These are phyloP conservation scores for Termitomyces sp. DNA, from an alignment of 768 basidiomycete genomes.

Conservation along the genomic window DNA sequence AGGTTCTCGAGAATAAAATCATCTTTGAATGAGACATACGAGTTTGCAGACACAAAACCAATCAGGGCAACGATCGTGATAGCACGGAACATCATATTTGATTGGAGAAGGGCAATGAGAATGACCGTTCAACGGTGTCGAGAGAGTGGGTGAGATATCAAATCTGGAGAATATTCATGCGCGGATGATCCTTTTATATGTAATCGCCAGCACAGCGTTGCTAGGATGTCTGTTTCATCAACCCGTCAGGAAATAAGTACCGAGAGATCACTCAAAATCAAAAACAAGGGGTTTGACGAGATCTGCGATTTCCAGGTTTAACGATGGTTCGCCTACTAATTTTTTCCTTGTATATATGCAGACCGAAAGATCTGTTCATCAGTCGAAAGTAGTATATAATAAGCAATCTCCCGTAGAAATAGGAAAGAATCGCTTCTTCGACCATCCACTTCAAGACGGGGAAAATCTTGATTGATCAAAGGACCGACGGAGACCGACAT, in stretches of 20 bases:
- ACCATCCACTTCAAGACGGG: too few species aligned
- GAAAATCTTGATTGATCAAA: too few species aligned
- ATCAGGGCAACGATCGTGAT: slow-evolving; percentile 22
- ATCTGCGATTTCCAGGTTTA: not conserved
- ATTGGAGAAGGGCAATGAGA: slow-evolving; percentile 10
- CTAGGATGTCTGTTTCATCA: slow-evolving; percentile 6
- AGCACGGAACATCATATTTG: slow-evolving; percentile 18
- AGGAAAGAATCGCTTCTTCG: not conserved
- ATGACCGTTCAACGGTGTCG: slow-evolving; percentile 20
- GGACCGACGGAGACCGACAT: not conserved
- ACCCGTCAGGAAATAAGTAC: not conserved
- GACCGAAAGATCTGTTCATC: not conserved
- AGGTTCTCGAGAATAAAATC: not conserved
- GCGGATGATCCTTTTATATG: slow-evolving; percentile 11
- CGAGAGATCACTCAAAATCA: not conserved
- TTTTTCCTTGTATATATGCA: not conserved
- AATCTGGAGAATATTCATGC: slow-evolving; percentile 18
- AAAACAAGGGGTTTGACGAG: not conserved
- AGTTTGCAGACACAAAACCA: slow-evolving; percentile 23
- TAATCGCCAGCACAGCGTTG: not conserved
- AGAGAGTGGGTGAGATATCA: slow-evolving; percentile 21
- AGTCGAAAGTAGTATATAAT: not conserved
- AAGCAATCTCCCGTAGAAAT: not conserved
- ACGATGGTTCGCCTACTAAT: not conserved
- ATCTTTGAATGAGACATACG: slow-evolving; percentile 9